These are phyloP conservation scores for Leccinellum albellum DNA, from an alignment of 768 basidiomycete species.

Conservation along the genomic window DNA sequence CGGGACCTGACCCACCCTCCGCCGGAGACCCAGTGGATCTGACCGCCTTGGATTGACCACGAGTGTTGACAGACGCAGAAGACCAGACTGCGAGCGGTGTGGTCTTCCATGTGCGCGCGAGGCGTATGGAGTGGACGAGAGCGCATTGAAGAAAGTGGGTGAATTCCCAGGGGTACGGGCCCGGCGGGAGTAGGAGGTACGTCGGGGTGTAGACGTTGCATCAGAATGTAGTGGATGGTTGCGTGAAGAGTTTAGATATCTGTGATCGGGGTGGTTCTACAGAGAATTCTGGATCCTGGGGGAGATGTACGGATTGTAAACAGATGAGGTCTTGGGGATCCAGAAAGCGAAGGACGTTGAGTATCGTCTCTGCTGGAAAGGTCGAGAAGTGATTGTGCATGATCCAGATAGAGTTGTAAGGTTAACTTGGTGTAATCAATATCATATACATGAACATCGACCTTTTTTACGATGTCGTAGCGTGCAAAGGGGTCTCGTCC, in stretches of 20 bases:
- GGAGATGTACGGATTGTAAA: conserved; percentile 12
- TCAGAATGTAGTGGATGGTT: conserved; percentile 11
- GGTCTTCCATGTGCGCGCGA: conserved; percentile 13
- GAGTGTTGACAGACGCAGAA: too few relatives aligned
- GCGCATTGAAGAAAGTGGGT: conserved; percentile 10
- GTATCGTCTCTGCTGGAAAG: conserved; percentile 16
- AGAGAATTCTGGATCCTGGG: too few relatives aligned
- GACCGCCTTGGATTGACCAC: neutral
- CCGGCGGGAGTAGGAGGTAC: conserved; percentile 13
- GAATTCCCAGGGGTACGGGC: conserved; percentile 19
- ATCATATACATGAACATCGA: too few relatives aligned
- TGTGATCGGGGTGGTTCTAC: neutral
- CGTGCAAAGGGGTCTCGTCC: too few relatives aligned
- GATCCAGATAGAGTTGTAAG: too few relatives aligned
- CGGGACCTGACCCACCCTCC: conserved; percentile 13
- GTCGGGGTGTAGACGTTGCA: conserved; percentile 5
- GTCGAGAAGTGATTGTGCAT: neutral
- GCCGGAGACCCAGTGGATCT: conserved; percentile 9
- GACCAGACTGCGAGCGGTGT: conserved; percentile 1
- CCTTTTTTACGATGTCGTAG: too few relatives aligned
- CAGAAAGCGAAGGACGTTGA: conserved; percentile 6
- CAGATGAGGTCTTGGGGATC: conserved; percentile 11
- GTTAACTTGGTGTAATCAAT: too few relatives aligned
- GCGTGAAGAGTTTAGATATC: conserved; percentile 14
- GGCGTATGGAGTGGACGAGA: conserved; percentile 14